Evolutionary conservation across 2,329 filamentous ascomycete genomes (phyloP).

Genomic region (Colletotrichum gigasporum): DNA sequence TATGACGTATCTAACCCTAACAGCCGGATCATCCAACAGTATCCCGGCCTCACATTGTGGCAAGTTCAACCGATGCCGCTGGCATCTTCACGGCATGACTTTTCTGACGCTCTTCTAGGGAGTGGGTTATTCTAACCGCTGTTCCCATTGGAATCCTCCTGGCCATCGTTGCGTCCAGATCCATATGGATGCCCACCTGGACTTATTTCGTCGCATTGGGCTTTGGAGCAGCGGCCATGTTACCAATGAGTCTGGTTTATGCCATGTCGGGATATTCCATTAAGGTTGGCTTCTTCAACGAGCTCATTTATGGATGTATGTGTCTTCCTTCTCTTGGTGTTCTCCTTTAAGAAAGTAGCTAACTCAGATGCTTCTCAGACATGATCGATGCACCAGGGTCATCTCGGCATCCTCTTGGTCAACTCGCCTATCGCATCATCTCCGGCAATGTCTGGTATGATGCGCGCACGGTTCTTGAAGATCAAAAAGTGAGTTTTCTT

Average conservation of each 20-base stretch:
- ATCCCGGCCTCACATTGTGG: constrained; percentile 52
- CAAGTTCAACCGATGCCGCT: not conserved
- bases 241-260: constrained; percentile 69
- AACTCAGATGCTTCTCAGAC: not conserved
- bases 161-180: constrained; percentile 57
- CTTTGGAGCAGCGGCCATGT: constrained; percentile 63
- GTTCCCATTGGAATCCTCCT: constrained; percentile 45
- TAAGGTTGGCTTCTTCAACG: constrained; percentile 67
- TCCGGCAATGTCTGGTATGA: constrained; percentile 71
- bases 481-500: constrained; percentile 39
- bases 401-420: constrained; percentile 53
- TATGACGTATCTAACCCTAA: not conserved
- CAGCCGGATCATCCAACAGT: constrained; percentile 61
- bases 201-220: constrained; percentile 66
- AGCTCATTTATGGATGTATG: constrained; percentile 61
- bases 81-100: no score
- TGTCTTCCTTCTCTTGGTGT: constrained; percentile 56
- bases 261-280: constrained; percentile 64
- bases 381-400: constrained; percentile 27
- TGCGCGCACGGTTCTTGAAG: constrained; percentile 66
- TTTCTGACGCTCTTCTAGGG: not conserved
- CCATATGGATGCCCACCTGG: constrained; percentile 68
- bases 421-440: constrained; percentile 68
- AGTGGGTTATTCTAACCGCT: constrained; percentile 36
- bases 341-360: constrained; percentile 55